phyloP scores from a whole-genome alignment of 2,329 filamentous ascomycete species.

The Aspergillus pseudotamarii region DNA sequence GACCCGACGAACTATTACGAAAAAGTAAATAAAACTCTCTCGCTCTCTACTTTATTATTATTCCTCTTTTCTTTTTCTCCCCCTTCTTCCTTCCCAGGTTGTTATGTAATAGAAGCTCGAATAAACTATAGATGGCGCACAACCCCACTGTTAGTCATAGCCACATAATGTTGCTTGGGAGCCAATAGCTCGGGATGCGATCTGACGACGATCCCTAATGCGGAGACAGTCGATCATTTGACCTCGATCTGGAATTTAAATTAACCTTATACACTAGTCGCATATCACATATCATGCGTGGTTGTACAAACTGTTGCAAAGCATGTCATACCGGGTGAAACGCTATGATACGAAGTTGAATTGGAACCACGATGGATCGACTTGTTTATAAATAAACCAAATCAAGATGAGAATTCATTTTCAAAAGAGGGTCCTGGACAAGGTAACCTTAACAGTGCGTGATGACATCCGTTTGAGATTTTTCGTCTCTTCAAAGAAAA shows the following conservation, averaged over 20 bases:
- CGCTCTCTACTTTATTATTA: background rate
- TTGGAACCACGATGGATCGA: background rate
- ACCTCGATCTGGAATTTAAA: background rate
- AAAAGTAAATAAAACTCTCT: background rate
- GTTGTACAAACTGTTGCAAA: no score
- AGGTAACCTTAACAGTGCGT: background rate
- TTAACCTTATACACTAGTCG: background rate
- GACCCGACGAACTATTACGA: slow-evolving; percentile 18
- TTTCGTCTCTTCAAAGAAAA: background rate
- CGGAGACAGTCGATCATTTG: slow-evolving; percentile 12
- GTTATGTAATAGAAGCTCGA: slow-evolving; percentile 11
- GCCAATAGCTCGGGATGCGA: background rate
- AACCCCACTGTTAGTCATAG: background rate
- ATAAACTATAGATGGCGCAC: background rate
- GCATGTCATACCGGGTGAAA: background rate
- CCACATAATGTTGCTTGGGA: background rate
- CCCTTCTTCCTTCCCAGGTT: background rate
- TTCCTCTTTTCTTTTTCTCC: background rate
- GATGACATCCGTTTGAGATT: background rate
- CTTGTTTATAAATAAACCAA: background rate
- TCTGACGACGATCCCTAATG: slow-evolving; percentile 10
- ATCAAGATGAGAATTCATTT: background rate
- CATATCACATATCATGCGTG: background rate
- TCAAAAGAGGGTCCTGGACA: background rate
- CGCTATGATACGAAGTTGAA: background rate